Evolutionary conservation across 2,329 filamentous ascomycete genomes (phyloP).

Genomic region (Fusarium verticillioides): DNA sequence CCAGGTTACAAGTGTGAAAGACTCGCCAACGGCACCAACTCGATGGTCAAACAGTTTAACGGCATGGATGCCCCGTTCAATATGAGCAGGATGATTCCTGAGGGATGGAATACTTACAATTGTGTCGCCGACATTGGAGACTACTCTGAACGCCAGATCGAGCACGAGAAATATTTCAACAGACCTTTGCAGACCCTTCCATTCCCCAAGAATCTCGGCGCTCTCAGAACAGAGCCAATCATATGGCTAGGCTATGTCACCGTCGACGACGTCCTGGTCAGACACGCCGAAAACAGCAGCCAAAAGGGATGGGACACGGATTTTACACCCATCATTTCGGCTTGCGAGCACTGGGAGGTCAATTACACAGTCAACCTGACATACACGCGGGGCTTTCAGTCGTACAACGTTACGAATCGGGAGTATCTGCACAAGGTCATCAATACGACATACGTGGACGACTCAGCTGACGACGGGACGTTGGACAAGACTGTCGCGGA

Average conservation of each 20-base stretch:
- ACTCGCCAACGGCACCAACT: neutral
- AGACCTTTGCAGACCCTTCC: neutral
- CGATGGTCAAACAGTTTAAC: neutral
- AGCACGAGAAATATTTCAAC: neutral
- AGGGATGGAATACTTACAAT: slow-evolving; percentile 15
- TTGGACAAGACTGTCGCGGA: slow-evolving; percentile 13
- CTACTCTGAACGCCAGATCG: slow-evolving; percentile 13
- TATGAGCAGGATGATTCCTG: slow-evolving; percentile 16
- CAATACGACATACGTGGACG: slow-evolving; percentile 15
- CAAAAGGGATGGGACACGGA: slow-evolving; percentile 7
- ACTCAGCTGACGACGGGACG: slow-evolving; percentile 5
- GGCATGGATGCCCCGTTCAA: slow-evolving; percentile 19
- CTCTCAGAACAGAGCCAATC: slow-evolving; percentile 25
- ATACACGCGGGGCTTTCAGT: slow-evolving; percentile 30
- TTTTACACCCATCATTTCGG: slow-evolving; percentile 10
- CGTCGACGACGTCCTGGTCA: slow-evolving; percentile 5
- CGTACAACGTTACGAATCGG: slow-evolving; percentile 11
- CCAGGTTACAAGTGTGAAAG: slow-evolving; percentile 30
- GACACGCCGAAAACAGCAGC: neutral
- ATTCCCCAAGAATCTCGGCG: slow-evolving; percentile 7
- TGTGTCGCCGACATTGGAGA: slow-evolving; percentile 20
- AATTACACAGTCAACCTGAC: slow-evolving; percentile 23
- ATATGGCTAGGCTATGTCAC: slow-evolving; percentile 32
- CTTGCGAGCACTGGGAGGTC: slow-evolving; percentile 33
- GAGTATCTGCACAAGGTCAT: slow-evolving; percentile 27